Base-by-base conservation (phyloP, 2,329 filamentous ascomycete species). In the Colletotrichum neosansevieriae region DNA sequence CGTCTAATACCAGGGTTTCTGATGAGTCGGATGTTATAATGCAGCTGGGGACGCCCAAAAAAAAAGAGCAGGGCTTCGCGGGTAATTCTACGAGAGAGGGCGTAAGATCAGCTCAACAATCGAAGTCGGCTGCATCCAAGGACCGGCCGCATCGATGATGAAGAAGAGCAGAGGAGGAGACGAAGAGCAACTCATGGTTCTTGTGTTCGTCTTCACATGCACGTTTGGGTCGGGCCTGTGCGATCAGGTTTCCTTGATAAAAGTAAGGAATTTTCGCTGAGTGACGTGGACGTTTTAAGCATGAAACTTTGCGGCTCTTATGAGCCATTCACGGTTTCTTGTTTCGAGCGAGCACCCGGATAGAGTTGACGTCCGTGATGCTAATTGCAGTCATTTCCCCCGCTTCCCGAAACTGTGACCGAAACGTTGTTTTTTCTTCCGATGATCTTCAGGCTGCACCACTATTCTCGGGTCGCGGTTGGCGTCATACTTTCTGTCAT, bases 291-390 rank as follows among this genome's bases (percentile, higher is more conserved):
- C 58, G 58, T 61, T 61, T 61, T 53, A 21, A 53, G 58, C 47
- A 61, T 61, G 58, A 61, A 61, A 61, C 58, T 53, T 61, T 61
- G 47, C 58, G 58, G 58, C 58, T 61, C 47, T 61, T 61, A 34
- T 50, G 58, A 61, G 47, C 58, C 47, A 61, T 61, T 61, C 58
- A 61, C 58, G 58, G 58, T 44, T 61, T 61, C 58, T 53, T 53
- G 49, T 61, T 61, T 61, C 34, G 47, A 61, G 32, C 34, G 38
- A 53, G 36, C 21, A 12, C 58, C 32, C 34, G 19, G 45, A 53
- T 61, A 61, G 47, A 61, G 58, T 61, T 61, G 47, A 21, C 47
- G 58, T 61, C 58, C 49, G 47, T 53, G 47, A 38, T 61, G 32
- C 47, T 36, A 53, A 42, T 13, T 53, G 47, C 19, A 29, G 49